Evolutionary conservation across 371 early-diverging fungal genomes (phyloP), one percentile per base, ranked within the genome.

Genomic region (Mucor indicus): DNA sequence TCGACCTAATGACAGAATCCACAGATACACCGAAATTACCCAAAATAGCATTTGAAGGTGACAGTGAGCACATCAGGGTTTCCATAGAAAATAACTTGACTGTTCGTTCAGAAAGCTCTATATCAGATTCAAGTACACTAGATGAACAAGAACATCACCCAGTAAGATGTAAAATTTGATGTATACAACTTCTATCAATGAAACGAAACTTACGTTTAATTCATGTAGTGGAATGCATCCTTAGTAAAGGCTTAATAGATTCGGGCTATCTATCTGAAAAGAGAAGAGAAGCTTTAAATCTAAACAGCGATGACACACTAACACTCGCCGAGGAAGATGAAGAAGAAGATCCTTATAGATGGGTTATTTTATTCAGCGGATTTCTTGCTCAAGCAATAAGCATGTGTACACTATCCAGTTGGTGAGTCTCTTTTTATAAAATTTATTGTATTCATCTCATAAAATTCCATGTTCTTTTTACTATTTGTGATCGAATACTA

Each of bases 371-470:
- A 3, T 10, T 67, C 1, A 50, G 62, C 7, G 67, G 59, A 2
- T 67, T 67, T 37, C 38, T 67, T 15, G 67, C 67, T 8, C 67
- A 67, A 41, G 67, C 59, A 12, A 56, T 62, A 27, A 67, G 67
- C 16, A 59, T 58, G 58, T 52, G 53, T 35, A 62, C 55, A n/a
- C 33, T 67, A 39, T 62, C 62, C 36, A 62, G 67, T 38, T 67
- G 67, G 67, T 67, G 56, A 48, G 53, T n/a, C n/a, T n/a, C n/a
- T n/a, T n/a, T n/a, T n/a, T n/a, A n/a, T n/a, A n/a, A n/a, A n/a
- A n/a, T n/a, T n/a, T n/a, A n/a, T n/a, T n/a, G n/a, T n/a, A n/a
- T n/a, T n/a, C n/a, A n/a, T n/a, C n/a, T n/a, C n/a, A n/a, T n/a
- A n/a, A n/a, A n/a, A n/a, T n/a, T n/a, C n/a, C n/a, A n/a, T n/a